Percentiles rank a stretch among this genome's conserved stretches.
Conservation (phyloP, 208 protist species). For the Leishmania aethiopica region DNA sequence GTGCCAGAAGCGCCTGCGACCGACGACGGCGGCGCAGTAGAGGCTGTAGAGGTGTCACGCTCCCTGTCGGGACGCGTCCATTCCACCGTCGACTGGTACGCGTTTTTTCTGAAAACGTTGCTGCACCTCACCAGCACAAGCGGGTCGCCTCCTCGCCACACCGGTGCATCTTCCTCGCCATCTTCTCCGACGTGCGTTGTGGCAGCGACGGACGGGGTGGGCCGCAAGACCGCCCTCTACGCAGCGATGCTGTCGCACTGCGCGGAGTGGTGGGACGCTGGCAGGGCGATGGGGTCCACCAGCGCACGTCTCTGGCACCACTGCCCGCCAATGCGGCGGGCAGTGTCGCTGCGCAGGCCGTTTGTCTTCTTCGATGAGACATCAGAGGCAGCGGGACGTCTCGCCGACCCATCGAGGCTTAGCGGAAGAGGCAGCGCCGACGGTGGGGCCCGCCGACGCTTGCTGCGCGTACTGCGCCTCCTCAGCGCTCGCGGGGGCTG, state of each 20-base stretch:
- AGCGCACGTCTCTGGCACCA: neutral
- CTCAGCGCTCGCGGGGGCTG: conserved; percentile 21
- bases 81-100: neutral
- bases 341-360: neutral
- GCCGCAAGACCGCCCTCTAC: conserved; percentile 18
- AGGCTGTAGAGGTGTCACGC: neutral
- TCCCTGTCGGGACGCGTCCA: neutral
- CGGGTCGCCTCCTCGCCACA: neutral
- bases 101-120: conserved; percentile 11
- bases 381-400: neutral
- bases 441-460: conserved; percentile 3
- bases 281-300: neutral
- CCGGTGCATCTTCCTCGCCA: neutral
- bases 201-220: conserved; percentile 23
- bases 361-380: conserved; percentile 16
- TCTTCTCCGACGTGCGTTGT: neutral
- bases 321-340: neutral
- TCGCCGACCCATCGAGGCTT: neutral
- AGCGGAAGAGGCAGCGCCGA: neutral
- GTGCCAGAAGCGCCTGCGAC: neutral
- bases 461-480: conserved; percentile 27
- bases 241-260: conserved; percentile 19
- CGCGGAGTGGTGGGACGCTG: conserved; percentile 26
- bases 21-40: neutral
- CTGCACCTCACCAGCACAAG: conserved; percentile 10